Evolutionary conservation across 2,329 filamentous ascomycete species (phyloP), one percentile per base, ranked within the genome.

Genomic region (Verticillium nonalfalfae): DNA sequence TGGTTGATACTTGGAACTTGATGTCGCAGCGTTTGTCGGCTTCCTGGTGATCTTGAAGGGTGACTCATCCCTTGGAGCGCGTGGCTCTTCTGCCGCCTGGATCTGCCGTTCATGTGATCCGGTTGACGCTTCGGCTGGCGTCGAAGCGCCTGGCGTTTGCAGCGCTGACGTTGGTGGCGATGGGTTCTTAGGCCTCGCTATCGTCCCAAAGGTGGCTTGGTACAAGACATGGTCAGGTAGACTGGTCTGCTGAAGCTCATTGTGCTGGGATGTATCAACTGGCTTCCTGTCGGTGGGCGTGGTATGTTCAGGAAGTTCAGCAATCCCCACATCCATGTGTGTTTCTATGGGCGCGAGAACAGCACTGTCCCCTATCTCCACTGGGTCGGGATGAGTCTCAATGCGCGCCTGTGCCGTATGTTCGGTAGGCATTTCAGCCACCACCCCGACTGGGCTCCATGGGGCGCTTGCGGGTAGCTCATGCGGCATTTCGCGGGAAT

Each of bases 361-460:
- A 7, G 70, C 69, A 33, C 73, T 73, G 56, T 76, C 77, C 1
- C 72, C 75, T 64, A 83, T 75, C 66, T 83, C 80, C 3, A 81
- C 73, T 0, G 79, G 76, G 0, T 76, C 69, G 0, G 79, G 80
- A 50, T 81, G 71, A 13, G 68, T 70, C 63, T 83, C 80, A 6
- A 77, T 72, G 1, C 69, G 68, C 7, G 79, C 76, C 7, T 64
- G 65, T 0, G 72, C 74, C 0, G 79, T 81, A 26, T 74, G 67
- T 18, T 77, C 75, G 10, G 78, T 81, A 5, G 78, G 68, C 72
- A 84, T 78, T 68, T 83, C 81, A 3, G 80, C 76, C 26, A 83
- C 70, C 15, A 76, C 50, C 1, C 80, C 79, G 1, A 81, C 72
- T 0, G 80, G 79, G 39, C 79, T 71, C 14, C 71, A 75, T 14